Conservation (phyloP, 2,329 filamentous ascomycete genomes). For the Graphilbum ipis-grandicollis region DNA sequence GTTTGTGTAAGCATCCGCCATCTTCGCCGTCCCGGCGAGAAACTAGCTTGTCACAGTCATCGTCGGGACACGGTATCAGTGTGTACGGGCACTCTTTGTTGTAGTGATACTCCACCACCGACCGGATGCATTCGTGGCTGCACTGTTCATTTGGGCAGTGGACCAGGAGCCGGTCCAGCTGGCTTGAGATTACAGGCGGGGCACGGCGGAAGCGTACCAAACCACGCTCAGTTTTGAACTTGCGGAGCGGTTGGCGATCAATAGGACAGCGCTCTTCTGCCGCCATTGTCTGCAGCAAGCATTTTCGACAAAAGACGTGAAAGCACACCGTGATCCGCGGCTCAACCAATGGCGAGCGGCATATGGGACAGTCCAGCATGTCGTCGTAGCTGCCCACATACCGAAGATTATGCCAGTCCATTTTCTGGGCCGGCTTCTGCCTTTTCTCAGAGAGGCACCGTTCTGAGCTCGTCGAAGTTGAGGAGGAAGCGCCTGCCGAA, state of each 20-base stretch:
- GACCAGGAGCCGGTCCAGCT: conserved; percentile 41
- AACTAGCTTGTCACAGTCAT: conserved; percentile 32
- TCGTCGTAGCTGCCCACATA: conserved; percentile 17
- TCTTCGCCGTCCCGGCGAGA: conserved; percentile 29
- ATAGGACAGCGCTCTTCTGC: conserved; percentile 34
- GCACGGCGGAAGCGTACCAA: conserved; percentile 12
- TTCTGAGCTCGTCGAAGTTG: not conserved
- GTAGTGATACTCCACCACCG: conserved; percentile 37
- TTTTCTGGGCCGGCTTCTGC: not conserved
- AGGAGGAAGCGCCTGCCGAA: not conserved
- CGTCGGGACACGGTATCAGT: conserved; percentile 36
- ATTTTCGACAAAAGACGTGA: conserved; percentile 46
- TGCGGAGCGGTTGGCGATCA: conserved; percentile 29
- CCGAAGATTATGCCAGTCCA: conserved; percentile 16
- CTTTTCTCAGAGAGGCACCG: not conserved
- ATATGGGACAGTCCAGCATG: conserved; percentile 23
- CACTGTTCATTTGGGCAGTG: conserved; percentile 43
- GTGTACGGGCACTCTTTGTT: conserved; percentile 38
- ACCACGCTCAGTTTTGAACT: conserved; percentile 12
- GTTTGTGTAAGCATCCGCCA: conserved; percentile 36
- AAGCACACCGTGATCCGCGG: conserved; percentile 44
- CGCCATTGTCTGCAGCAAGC: conserved; percentile 27
- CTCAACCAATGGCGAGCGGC: conserved; percentile 40
- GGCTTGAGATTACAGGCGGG: conserved; percentile 34
- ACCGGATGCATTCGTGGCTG: conserved; percentile 29